A percentile compares a stretch with the other conserved stretches of the same genome.
phyloP scores from a whole-genome alignment of 495 filamentous ascomycete species.

The Podospora bellae-mahoneyi region DNA sequence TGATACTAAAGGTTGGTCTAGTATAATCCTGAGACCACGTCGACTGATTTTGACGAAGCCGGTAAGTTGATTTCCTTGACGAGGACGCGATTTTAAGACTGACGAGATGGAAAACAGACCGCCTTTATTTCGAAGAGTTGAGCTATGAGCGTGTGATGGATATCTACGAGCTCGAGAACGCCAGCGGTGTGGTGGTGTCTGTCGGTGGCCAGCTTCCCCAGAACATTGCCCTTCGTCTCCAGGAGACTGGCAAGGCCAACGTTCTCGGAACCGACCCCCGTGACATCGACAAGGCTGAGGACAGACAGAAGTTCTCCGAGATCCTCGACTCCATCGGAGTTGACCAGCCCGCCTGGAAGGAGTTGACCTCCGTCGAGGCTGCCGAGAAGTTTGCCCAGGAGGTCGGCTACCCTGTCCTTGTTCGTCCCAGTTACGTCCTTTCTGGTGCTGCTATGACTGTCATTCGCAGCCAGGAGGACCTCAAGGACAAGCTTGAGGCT shows the following conservation, averaged over 20 bases:
- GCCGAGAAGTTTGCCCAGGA: constrained; percentile 81
- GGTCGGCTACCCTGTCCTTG: constrained; percentile 90
- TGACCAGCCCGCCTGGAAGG: constrained; percentile 97
- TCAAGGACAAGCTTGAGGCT: constrained; percentile 86
- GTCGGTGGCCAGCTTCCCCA: constrained; percentile 95
- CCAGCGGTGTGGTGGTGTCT: constrained; percentile 87
- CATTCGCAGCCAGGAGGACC: constrained; percentile 86
- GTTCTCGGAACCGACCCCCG: constrained; percentile 86
- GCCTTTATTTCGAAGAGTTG: constrained; percentile 94
- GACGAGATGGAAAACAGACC: too few relatives aligned
- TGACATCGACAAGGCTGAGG: constrained; percentile 96
- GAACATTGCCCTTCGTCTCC: constrained; percentile 93
- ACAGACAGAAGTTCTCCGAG: constrained; percentile 96
- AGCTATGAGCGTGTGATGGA: constrained; percentile 98
- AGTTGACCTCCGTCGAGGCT: constrained; percentile 85
- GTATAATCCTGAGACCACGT: constrained; percentile 85
- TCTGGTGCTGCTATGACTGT: constrained; percentile 99
- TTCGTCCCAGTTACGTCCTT: constrained; percentile 94
- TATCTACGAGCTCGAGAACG: constrained; percentile 90
- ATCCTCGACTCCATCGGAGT: constrained; percentile 93
- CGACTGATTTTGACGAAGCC: constrained; percentile 90
- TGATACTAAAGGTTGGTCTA: not conserved
- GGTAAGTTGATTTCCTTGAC: constrained; percentile 47
- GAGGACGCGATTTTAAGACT: too few relatives aligned
- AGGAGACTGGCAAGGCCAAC: constrained; percentile 83